These are phyloP conservation scores for Termitomyces sp. DNA, from an alignment of 768 basidiomycete species.

Conservation along the genomic window DNA sequence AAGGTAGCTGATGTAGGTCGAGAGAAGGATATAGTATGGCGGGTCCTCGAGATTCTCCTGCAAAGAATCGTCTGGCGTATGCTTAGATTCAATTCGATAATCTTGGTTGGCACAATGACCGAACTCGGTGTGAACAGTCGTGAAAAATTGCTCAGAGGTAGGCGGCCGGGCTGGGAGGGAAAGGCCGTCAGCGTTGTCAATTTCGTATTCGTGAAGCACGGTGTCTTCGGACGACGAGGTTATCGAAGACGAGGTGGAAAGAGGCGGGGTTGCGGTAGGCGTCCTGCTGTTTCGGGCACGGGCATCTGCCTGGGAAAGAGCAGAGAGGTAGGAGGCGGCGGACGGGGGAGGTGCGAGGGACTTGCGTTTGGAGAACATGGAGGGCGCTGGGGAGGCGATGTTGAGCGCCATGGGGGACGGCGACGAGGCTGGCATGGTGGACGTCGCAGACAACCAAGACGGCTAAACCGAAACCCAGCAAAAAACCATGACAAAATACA, in stretches of 20 bases:
- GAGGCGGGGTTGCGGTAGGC: conserved; percentile 61
- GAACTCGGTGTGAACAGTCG: conserved; percentile 84
- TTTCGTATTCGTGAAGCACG: conserved; percentile 49
- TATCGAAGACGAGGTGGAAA: conserved; percentile 70
- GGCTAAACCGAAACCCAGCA: conserved; percentile 1
- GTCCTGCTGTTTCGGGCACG: conserved; percentile 46
- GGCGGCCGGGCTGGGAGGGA: conserved; percentile 61
- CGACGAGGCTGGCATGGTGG: conserved; percentile 15
- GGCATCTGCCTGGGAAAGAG: conserved; percentile 52
- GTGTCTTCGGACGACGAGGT: conserved; percentile 69
- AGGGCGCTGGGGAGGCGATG: conserved; percentile 42
- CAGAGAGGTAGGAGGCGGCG: conserved; percentile 39
- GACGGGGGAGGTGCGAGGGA: conserved; percentile 26
- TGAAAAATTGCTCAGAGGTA: conserved; percentile 75
- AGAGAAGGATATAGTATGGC: conserved; percentile 86
- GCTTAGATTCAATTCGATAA: conserved; percentile 64
- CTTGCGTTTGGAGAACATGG: conserved; percentile 57
- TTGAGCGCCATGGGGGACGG: conserved; percentile 64
- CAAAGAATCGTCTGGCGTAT: conserved; percentile 45
- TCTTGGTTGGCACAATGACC: conserved; percentile 81
- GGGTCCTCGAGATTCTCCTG: conserved; percentile 70
- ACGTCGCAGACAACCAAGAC: neutral
- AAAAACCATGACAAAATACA: neutral
- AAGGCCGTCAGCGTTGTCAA: conserved; percentile 47
- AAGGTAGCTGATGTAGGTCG: conserved; percentile 92